phyloP scores from a whole-genome alignment of 768 basidiomycete genomes.

The Rhodosporidiobolus odoratus region DNA sequence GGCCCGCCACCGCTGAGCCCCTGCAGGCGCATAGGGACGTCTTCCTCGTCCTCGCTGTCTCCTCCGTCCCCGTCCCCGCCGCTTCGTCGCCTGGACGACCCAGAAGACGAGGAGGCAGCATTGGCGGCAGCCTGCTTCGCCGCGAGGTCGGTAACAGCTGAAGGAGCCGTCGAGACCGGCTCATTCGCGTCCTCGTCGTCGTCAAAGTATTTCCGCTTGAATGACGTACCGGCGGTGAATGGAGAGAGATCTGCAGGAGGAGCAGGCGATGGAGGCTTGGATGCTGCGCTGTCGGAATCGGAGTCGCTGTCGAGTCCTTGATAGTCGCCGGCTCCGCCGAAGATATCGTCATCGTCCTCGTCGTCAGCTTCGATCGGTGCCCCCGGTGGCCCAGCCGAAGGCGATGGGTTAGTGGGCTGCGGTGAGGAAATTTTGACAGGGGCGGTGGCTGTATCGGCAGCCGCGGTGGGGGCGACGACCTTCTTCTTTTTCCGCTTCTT shows the following conservation, averaged over 20 bases:
- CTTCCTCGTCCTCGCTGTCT: constrained; percentile 46
- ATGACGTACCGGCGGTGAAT: neutral
- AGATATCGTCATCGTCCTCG: constrained; percentile 32
- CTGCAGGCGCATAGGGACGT: constrained; percentile 57
- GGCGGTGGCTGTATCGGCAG: neutral
- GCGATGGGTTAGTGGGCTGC: neutral
- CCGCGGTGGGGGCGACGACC: constrained; percentile 6
- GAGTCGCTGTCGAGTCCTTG: constrained; percentile 21
- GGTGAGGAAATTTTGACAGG: neutral
- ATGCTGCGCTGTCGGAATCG: constrained; percentile 15
- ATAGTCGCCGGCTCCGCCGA: constrained; percentile 33
- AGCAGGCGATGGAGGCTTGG: neutral
- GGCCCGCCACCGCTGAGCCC: constrained; percentile 76
- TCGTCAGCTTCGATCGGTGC: neutral
- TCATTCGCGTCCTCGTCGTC: constrained; percentile 20
- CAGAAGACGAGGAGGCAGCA: neutral
- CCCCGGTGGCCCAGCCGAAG: neutral
- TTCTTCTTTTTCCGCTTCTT: constrained; percentile 36
- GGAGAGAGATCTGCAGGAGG: neutral
- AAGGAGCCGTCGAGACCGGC: constrained; percentile 17
- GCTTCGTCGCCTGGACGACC: neutral
- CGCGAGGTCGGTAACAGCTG: constrained; percentile 21
- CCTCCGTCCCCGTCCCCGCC: neutral
- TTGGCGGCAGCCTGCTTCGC: constrained; percentile 20
- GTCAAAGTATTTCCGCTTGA: constrained; percentile 33